Percentiles rank a stretch among this genome's conserved stretches.
These are phyloP conservation scores for Biscogniauxia sp. DNA, from an alignment of 2,329 filamentous ascomycete genomes.

Conservation along the genomic window DNA sequence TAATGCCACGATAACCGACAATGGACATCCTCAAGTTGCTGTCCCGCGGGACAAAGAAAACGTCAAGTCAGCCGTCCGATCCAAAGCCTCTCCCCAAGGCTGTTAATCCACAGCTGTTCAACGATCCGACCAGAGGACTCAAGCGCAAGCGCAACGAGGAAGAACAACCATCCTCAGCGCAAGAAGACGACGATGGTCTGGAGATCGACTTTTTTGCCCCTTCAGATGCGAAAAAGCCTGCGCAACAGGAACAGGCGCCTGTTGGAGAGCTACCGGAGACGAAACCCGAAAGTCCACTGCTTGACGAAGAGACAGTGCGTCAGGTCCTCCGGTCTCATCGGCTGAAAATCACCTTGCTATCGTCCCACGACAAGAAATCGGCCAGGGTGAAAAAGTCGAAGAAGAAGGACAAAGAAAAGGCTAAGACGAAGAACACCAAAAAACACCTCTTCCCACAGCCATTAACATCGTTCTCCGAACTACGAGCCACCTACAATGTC, in stretches of 20 bases:
- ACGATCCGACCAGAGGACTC: slow-evolving; percentile 48
- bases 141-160: slow-evolving; percentile 55
- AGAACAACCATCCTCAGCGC: slow-evolving; percentile 28
- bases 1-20: background rate
- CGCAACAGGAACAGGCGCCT: slow-evolving; percentile 22
- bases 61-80: slow-evolving; percentile 38
- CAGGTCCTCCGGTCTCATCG: slow-evolving; percentile 76
- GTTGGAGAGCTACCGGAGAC: slow-evolving; percentile 13
- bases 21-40: slow-evolving; percentile 76
- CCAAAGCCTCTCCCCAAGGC: slow-evolving; percentile 40
- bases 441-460: slow-evolving; percentile 74
- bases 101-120: slow-evolving; percentile 68
- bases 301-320: slow-evolving; percentile 70
- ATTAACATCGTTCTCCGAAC: slow-evolving; percentile 70
- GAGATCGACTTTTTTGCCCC: slow-evolving; percentile 60
- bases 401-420: slow-evolving; percentile 44
- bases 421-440: slow-evolving; percentile 52
- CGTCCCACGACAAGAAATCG: slow-evolving; percentile 43
- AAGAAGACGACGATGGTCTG: slow-evolving; percentile 33
- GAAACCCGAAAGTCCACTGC: slow-evolving; percentile 33
- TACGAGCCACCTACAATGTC: slow-evolving; percentile 70
- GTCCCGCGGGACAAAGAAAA: slow-evolving; percentile 65
- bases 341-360: slow-evolving; percentile 79
- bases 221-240: slow-evolving; percentile 33
- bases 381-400: slow-evolving; percentile 55